phyloP scores from a whole-genome alignment of 257 asterid species.

The Gentiana dahurica region DNA sequence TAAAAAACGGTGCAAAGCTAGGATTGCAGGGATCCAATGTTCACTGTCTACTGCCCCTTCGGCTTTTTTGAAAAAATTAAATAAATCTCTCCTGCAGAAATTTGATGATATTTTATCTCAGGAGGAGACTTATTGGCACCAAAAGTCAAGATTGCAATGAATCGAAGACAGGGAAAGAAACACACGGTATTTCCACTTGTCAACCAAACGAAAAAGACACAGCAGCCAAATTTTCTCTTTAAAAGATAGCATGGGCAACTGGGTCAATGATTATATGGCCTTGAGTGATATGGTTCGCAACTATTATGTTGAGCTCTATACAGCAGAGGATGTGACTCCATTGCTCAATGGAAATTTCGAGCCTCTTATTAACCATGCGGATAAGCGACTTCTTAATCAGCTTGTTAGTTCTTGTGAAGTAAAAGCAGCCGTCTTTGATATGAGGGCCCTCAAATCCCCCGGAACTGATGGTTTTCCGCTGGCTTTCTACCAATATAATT shows the following conservation, averaged over 20 bases:
- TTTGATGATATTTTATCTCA: too few species aligned
- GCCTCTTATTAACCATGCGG: neutral
- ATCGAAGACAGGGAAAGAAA: too few species aligned
- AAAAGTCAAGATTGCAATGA: too few species aligned
- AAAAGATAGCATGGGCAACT: neutral
- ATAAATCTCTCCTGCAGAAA: too few species aligned
- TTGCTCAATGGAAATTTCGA: neutral
- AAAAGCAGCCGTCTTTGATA: neutral
- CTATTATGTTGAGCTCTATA: neutral
- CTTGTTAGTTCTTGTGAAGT: neutral
- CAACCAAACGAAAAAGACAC: too few species aligned
- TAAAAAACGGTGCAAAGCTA: neutral
- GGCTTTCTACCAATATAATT: neutral
- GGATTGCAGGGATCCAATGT: neutral
- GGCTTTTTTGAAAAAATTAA: too few species aligned
- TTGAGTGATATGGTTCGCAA: neutral
- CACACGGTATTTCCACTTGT: too few species aligned
- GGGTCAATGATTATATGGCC: too few species aligned
- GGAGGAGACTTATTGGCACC: too few species aligned
- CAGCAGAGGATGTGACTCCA: neutral
- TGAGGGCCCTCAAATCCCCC: neutral
- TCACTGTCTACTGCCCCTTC: neutral
- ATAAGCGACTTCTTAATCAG: neutral
- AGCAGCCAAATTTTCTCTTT: too few species aligned
- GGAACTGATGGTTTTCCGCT: neutral